Evolutionary conservation across 1,284 basidiomycete species (phyloP).

Genomic region (Leccinum cinnamomeum): DNA sequence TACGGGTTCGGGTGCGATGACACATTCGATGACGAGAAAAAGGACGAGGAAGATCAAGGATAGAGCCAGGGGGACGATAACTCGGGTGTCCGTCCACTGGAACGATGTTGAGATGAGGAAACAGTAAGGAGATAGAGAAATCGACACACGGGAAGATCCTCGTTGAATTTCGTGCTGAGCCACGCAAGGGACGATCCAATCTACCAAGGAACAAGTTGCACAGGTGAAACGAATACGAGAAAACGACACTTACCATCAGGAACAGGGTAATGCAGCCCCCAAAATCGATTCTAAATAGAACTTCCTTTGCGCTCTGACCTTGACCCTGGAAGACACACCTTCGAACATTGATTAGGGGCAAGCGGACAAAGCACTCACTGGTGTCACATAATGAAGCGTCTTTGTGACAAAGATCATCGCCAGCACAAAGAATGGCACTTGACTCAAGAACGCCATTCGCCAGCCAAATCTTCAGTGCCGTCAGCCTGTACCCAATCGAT

Average conservation of each 20-base stretch:
- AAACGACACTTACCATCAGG: constrained; percentile 1
- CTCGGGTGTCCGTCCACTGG: constrained; percentile 13
- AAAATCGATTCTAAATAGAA: constrained; percentile 20
- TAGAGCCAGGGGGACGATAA: constrained; percentile 12
- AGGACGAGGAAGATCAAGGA: constrained; percentile 14
- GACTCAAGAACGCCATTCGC: constrained; percentile 18
- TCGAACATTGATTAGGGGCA: not conserved
- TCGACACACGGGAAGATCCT: constrained; percentile 14
- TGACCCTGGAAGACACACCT: constrained; percentile 12
- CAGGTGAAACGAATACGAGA: not conserved
- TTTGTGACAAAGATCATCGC: constrained; percentile 11
- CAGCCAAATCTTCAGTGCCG: constrained; percentile 16
- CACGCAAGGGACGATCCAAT: constrained; percentile 17
- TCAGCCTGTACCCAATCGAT: not conserved
- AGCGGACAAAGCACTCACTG: constrained; percentile 3
- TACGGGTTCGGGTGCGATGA: constrained; percentile 12
- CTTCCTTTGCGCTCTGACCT: constrained; percentile 8
- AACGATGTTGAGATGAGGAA: not conserved
- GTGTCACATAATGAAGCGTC: constrained; percentile 14
- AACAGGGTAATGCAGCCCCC: constrained; percentile 17
- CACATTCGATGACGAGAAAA: constrained; percentile 12
- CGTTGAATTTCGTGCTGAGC: constrained; percentile 22
- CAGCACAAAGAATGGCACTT: constrained; percentile 16
- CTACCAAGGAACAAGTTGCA: constrained; percentile 3
- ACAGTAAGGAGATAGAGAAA: not conserved